These are phyloP conservation scores for Tuber indicum DNA, from an alignment of 495 filamentous ascomycete genomes.

Conservation along the genomic window DNA sequence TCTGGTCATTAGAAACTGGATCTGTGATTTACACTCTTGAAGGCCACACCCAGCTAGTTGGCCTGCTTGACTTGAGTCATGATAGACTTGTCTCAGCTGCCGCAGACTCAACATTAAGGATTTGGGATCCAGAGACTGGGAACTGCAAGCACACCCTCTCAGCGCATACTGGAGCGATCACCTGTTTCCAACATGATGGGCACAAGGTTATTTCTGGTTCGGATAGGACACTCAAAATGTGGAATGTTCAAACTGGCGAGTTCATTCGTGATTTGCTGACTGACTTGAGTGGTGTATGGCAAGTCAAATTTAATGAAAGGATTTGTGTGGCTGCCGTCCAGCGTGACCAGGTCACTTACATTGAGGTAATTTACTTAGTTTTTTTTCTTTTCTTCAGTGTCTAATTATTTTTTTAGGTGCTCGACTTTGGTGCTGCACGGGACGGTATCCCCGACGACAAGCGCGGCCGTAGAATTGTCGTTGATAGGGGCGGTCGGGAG, in stretches of 20 bases:
- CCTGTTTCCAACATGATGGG: constrained; percentile 96
- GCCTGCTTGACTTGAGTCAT: constrained; percentile 77
- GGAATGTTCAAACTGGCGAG: constrained; percentile 87
- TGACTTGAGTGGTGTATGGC: constrained; percentile 95
- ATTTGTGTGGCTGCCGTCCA: constrained; percentile 96
- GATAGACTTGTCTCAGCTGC: constrained; percentile 90
- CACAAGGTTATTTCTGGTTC: constrained; percentile 95
- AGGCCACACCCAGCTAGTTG: constrained; percentile 88
- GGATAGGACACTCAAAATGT: constrained; percentile 96
- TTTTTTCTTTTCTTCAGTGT: constrained; percentile 6
- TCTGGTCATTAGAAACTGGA: constrained; percentile 94
- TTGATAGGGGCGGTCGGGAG: constrained; percentile 57
- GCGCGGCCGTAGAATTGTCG: constrained; percentile 71
- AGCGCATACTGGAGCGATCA: constrained; percentile 94
- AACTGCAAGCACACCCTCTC: constrained; percentile 82
- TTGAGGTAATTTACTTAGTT: constrained; percentile 64
- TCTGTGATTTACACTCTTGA: constrained; percentile 81
- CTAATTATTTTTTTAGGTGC: constrained; percentile 51
- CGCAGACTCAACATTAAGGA: constrained; percentile 87
- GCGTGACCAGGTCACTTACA: constrained; percentile 81
- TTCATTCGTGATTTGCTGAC: constrained; percentile 91
- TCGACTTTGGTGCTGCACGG: constrained; percentile 84
- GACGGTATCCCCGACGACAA: constrained; percentile 68
- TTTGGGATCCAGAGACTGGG: constrained; percentile 94
- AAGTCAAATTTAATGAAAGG: constrained; percentile 94